phyloP scores from a whole-genome alignment of 495 filamentous ascomycete genomes.

The Podospora pseudocomata region DNA sequence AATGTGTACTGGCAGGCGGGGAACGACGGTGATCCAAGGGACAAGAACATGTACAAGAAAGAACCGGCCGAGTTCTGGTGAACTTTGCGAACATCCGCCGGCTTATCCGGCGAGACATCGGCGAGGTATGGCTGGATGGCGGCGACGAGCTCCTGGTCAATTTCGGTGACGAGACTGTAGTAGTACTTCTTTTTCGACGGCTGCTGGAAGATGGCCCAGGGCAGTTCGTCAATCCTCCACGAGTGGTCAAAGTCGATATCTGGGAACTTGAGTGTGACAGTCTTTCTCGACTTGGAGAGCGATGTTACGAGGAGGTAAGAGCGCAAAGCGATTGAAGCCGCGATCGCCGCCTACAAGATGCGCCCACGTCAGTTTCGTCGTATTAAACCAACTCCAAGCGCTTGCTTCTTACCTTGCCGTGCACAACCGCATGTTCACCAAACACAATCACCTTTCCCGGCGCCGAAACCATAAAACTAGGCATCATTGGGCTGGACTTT shows the following conservation, averaged over 20 bases:
- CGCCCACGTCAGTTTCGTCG: slow-evolving; percentile 1
- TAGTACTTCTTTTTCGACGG: slow-evolving; percentile 88
- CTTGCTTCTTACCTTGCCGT: slow-evolving; percentile 68
- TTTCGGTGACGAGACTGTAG: slow-evolving; percentile 77
- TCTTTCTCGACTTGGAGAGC: slow-evolving; percentile 78
- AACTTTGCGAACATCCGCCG: slow-evolving; percentile 67
- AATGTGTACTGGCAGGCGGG: slow-evolving; percentile 83
- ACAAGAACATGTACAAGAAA: slow-evolving; percentile 92
- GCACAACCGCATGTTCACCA: slow-evolving; percentile 93
- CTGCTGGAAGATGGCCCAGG: slow-evolving; percentile 75
- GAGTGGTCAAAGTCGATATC: slow-evolving; percentile 83
- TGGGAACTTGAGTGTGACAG: slow-evolving; percentile 78
- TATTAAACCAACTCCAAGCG: background rate
- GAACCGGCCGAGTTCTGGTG: slow-evolving; percentile 73
- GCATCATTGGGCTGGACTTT: slow-evolving; percentile 61
- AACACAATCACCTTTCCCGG: slow-evolving; percentile 97
- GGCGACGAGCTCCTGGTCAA: slow-evolving; percentile 75
- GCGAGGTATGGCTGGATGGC: slow-evolving; percentile 73
- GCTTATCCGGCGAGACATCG: slow-evolving; percentile 59
- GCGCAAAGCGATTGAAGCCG: slow-evolving; percentile 86
- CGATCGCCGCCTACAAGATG: slow-evolving; percentile 70
- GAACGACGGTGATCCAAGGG: slow-evolving; percentile 72
- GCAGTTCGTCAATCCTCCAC: slow-evolving; percentile 86
- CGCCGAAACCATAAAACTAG: slow-evolving; percentile 94
- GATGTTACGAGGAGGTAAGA: slow-evolving; percentile 94